Conservation (phyloP, 2,329 filamentous ascomycete genomes). For the Myrmaecium sp. region DNA sequence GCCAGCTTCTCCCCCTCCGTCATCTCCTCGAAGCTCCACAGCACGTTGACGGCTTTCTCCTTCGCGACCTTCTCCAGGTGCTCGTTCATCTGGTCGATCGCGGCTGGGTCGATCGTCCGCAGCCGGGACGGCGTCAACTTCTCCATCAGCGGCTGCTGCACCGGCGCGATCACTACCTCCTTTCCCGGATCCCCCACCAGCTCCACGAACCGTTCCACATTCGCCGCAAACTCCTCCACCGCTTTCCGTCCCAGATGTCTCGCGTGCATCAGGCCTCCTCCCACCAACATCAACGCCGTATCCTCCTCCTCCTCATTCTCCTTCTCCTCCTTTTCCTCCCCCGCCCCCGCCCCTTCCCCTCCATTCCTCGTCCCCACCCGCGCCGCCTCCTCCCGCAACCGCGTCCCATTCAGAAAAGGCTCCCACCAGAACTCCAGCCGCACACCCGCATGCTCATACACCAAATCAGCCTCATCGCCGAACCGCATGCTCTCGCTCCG, state of each 20-base stretch:
- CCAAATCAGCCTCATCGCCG: too few relatives aligned
- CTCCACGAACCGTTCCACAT: constrained; percentile 2
- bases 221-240: constrained; percentile 23
- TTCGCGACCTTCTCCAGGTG: constrained; percentile 29
- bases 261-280: constrained; percentile 39
- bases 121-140: constrained; percentile 25
- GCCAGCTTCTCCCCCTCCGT: constrained; percentile 17
- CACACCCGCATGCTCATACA: too few relatives aligned
- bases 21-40: constrained; percentile 37
- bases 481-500: constrained; percentile 29
- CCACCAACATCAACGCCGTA: constrained; percentile 35
- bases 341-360: constrained; percentile 1
- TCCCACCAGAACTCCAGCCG: constrained; percentile 44
- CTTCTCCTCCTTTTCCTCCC: constrained; percentile 1
- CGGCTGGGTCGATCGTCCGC: constrained; percentile 29
- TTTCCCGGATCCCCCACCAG: constrained; percentile 13
- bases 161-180: constrained; percentile 28
- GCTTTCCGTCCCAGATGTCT: constrained; percentile 31
- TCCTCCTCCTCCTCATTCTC: too few relatives aligned
- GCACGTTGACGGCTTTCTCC: constrained; percentile 20
- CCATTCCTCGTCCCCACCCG: constrained; percentile 6
- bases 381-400: constrained; percentile 19
- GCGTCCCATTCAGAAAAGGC: constrained; percentile 39
- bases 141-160: constrained; percentile 28
- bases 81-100: constrained; percentile 36